Evolutionary conservation across 768 basidiomycete genomes (phyloP).

Genomic region (Infundibulicybe gibba): DNA sequence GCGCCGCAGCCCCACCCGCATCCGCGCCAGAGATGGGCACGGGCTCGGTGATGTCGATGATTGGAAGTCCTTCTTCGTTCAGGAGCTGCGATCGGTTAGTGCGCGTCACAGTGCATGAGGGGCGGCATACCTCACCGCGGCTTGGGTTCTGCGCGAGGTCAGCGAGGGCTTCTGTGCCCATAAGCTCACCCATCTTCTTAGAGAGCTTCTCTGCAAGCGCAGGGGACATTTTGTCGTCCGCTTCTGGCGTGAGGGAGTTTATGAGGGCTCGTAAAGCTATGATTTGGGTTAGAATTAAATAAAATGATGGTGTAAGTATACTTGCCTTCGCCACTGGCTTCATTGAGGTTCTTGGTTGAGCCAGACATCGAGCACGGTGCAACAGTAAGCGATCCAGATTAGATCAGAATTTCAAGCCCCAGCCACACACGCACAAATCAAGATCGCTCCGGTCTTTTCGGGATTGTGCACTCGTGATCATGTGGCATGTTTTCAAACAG

Average conservation of each 20-base stretch:
- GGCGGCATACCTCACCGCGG: conserved; percentile 58
- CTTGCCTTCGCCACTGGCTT: background rate
- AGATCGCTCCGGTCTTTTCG: no score
- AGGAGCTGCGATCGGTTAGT: conserved; percentile 43
- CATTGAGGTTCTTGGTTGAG: conserved; percentile 2
- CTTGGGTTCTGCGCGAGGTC: conserved; percentile 33
- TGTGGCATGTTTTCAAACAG: no score
- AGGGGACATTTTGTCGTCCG: conserved; percentile 30
- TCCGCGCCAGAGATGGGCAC: conserved; percentile 16
- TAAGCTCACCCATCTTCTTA: conserved; percentile 55
- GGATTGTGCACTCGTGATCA: no score
- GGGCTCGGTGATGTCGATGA: conserved; percentile 74
- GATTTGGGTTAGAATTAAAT: background rate
- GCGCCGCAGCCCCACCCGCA: conserved; percentile 10
- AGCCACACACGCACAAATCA: no score
- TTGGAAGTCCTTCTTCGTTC: conserved; percentile 77
- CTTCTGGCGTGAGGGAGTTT: conserved; percentile 32
- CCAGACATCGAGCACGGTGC: background rate
- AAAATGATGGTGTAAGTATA: background rate
- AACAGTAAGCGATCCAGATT: no score
- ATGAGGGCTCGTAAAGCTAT: conserved; percentile 39
- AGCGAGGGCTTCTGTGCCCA: conserved; percentile 38
- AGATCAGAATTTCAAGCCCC: no score
- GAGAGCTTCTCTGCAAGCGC: conserved; percentile 54
- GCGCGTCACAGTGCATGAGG: conserved; percentile 7